A percentile compares a stretch with the other conserved stretches of the same genome.
Conservation (phyloP, 2,329 filamentous ascomycete genomes). For the Colletotrichum cordylinicola region DNA sequence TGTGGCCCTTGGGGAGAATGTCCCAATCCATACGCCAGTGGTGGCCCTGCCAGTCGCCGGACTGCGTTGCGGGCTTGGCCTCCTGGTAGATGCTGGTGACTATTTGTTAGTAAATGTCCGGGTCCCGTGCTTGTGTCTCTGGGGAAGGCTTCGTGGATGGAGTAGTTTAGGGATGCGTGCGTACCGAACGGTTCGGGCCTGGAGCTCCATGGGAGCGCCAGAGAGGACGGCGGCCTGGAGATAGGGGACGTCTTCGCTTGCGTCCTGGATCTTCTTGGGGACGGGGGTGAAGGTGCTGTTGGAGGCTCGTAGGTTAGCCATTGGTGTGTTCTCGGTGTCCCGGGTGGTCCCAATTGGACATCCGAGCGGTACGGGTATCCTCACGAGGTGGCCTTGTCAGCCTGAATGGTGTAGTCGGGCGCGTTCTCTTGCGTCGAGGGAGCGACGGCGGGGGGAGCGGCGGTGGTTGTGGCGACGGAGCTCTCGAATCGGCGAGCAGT, state of each 20-base stretch:
- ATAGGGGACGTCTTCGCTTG: conserved; percentile 78
- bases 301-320: conserved; percentile 12
- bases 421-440: conserved; percentile 61
- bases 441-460: conserved; percentile 31
- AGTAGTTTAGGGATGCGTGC: conserved; percentile 26
- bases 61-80: conserved; percentile 94
- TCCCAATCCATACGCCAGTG: conserved; percentile 99
- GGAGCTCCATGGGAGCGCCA: conserved; percentile 90
- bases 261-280: conserved; percentile 87
- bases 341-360: background rate
- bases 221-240: conserved; percentile 87
- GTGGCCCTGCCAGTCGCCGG: conserved; percentile 82
- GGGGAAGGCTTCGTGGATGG: background rate
- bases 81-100: conserved; percentile 83
- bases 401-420: conserved; percentile 80
- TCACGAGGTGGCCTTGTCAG: conserved; percentile 92
- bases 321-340: background rate
- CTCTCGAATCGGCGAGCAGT: conserved; percentile 61
- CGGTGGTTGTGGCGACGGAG: conserved; percentile 48
- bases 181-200: conserved; percentile 93
- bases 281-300: conserved; percentile 87
- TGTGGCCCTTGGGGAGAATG: conserved; percentile 85
- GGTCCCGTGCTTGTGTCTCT: background rate
- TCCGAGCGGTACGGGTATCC: conserved; percentile 3
- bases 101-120: background rate